Base-by-base conservation (phyloP, 2,329 filamentous ascomycete species). In the Herpotrichia juniperi region DNA sequence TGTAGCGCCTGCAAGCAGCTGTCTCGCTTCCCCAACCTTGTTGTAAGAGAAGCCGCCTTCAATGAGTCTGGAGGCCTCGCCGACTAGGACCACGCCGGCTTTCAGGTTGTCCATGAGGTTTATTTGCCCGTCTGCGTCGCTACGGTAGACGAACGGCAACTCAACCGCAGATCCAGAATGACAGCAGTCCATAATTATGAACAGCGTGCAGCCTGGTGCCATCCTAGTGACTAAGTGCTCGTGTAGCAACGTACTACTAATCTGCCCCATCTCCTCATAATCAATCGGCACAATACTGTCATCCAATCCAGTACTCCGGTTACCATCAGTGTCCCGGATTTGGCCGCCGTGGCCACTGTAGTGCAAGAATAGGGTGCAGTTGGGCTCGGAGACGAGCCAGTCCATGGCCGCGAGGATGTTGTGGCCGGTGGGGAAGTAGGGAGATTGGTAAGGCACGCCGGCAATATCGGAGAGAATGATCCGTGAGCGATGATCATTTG, bases 161-260 rank as follows among this genome's bases (percentile, higher is more conserved):
- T 86, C 83, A 34, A 84, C 75, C 0, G 82, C 83, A 0, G 82
- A 84, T 25, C 83, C 83, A 2, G 80, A 83, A 66, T 86, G 84
- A 61, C 84, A 87, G 68, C 83, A 86, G 64, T 87, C 84, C 59
- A 87, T 80, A 24, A 86, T 69, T 57, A 84, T 77, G 62, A 82
- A 83, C 12, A 85, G 73, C 1, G 79, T 79, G 56, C 78, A 80
- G 11, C 71, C 74, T 0, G 80, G 76, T 19, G 81, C 77, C 67
- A 86, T 73, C 1, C 72, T 69, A 1, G 79, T 79, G 16, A 85
- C 79, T 9, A 85, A 76, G 43, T 77, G 75, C 40, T 77, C 71
- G 61, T 86, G 83, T 14, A 85, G 68, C 51, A 76, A 73, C 12
- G 78, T 78, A 60, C 78, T 82, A 26, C 76, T 75, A 26, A 86